Evolutionary conservation across 495 filamentous ascomycete species (phyloP).

Genomic region (Podospora sp.): DNA sequence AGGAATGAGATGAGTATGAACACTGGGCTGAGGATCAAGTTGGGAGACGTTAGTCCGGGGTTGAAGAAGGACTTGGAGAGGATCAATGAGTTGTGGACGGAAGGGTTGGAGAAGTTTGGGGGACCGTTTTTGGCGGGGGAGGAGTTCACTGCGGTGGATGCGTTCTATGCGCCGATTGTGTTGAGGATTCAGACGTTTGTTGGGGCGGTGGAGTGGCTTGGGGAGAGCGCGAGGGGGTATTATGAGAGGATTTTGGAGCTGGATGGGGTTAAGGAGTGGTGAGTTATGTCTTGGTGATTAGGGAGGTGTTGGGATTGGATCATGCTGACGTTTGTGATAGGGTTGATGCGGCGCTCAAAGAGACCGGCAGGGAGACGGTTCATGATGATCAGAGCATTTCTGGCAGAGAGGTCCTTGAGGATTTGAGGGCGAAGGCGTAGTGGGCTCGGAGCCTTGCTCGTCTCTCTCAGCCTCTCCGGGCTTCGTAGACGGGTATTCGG

Average conservation of each 20-base stretch:
- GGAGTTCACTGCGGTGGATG: slow-evolving; percentile 44
- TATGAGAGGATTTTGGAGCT: slow-evolving; percentile 23
- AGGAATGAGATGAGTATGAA: slow-evolving; percentile 50
- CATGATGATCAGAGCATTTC: slow-evolving; percentile 25
- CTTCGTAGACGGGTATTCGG: too few species aligned
- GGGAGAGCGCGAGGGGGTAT: slow-evolving; percentile 29
- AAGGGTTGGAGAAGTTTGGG: slow-evolving; percentile 40
- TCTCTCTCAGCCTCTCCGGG: not conserved
- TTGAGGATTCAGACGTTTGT: slow-evolving; percentile 36
- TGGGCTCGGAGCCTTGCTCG: not conserved
- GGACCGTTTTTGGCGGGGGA: slow-evolving; percentile 45
- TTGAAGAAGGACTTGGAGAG: slow-evolving; percentile 36
- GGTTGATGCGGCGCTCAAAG: slow-evolving; percentile 25
- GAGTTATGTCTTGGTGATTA: not conserved
- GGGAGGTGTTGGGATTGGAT: not conserved
- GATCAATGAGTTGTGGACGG: slow-evolving; percentile 43
- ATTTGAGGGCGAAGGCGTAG: slow-evolving; percentile 18
- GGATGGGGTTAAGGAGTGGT: slow-evolving; percentile 34
- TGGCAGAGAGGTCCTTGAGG: slow-evolving; percentile 23
- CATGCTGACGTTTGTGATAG: slow-evolving; percentile 6
- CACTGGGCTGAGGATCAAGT: slow-evolving; percentile 43
- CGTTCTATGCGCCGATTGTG: slow-evolving; percentile 47
- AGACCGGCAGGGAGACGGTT: slow-evolving; percentile 22
- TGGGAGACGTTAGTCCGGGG: slow-evolving; percentile 29
- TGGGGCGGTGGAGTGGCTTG: slow-evolving; percentile 22